phyloP scores from a whole-genome alignment of 345 rosid genomes.

The Abelmoschus esculentus region DNA sequence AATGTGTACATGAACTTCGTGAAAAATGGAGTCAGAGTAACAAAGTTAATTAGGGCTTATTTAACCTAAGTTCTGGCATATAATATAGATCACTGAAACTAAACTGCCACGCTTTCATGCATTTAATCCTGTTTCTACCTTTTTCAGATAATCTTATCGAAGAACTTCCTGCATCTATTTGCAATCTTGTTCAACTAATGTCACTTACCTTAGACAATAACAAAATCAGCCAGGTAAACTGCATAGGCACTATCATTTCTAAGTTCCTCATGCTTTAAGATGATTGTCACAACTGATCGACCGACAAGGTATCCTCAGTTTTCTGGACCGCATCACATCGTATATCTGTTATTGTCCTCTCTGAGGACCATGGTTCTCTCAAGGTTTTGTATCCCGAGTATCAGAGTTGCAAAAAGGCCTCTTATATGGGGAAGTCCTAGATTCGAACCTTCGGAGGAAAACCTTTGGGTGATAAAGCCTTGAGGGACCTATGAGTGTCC shows the following conservation, averaged over 20 bases:
- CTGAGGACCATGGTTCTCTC: not conserved
- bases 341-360: not conserved
- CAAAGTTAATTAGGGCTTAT: not conserved
- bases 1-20: not conserved
- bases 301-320: not conserved
- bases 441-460: not conserved
- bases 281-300: not conserved
- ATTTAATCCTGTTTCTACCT: constrained; percentile 6
- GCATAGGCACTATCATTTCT: not conserved
- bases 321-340: not conserved
- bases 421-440: not conserved
- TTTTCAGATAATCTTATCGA: constrained; percentile 74
- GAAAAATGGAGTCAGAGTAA: not conserved
- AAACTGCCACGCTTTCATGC: not conserved
- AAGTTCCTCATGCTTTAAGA: not conserved
- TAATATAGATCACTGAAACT: not conserved
- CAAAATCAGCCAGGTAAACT: constrained; percentile 58
- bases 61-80: not conserved
- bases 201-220: constrained; percentile 70
- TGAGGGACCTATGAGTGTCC: not conserved
- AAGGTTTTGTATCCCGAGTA: not conserved
- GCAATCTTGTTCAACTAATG: constrained; percentile 73
- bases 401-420: not conserved
- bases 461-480: not conserved
- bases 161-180: constrained; percentile 72